Evolutionary conservation across 768 basidiomycete genomes (phyloP), one percentile per base, ranked within the genome.

Genomic region (Trametes punicea): DNA sequence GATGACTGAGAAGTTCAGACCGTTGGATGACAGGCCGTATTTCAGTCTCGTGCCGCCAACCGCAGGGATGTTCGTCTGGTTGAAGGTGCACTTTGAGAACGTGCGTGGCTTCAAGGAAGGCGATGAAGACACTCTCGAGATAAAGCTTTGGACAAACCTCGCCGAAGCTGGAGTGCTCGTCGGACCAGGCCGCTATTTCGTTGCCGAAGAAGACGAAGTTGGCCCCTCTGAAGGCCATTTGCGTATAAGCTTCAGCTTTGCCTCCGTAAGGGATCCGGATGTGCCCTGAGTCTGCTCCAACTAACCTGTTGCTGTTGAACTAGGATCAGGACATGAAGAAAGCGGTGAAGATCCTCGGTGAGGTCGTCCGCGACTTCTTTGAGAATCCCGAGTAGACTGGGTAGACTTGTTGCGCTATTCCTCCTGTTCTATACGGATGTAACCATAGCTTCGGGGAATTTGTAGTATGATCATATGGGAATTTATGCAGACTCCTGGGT

Each of bases 41-140:
- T 79, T 91, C 60, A 83, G 81, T 44, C 86, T 91, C 65, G 79
- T 88, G 2, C 86, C 89, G 11, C 90, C 90, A 0, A 79, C 80
- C 1, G 78, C 86, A n/a, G 91, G 91, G 7, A 94, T 93, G 91
- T 93, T 90, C 70, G 60, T 85, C 29, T 88, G 85, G 85, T 63
- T 92, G 36, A 77, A 77, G 62, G 65, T 92, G 25, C 78, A 90
- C 70, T 75, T 91, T 36, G 76, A 81, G 69, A 75, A 49, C 81
- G 84, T 64, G 81, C 83, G 3, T 67, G 73, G 34, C 73, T 78
- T 64, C 62, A 46, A 51, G 54, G 63, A 16, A 62, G 70, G 18
- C 38, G 71, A 72, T 34, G 67, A 73, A 56, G 71, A 79, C 48
- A 67, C 72, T 1, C 69, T 81, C 25, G 84, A 88, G 67, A 73